These are phyloP conservation scores for Aechmea fasciata DNA, from an alignment of 176 grass and related monocot species.

Conservation along the genomic window DNA sequence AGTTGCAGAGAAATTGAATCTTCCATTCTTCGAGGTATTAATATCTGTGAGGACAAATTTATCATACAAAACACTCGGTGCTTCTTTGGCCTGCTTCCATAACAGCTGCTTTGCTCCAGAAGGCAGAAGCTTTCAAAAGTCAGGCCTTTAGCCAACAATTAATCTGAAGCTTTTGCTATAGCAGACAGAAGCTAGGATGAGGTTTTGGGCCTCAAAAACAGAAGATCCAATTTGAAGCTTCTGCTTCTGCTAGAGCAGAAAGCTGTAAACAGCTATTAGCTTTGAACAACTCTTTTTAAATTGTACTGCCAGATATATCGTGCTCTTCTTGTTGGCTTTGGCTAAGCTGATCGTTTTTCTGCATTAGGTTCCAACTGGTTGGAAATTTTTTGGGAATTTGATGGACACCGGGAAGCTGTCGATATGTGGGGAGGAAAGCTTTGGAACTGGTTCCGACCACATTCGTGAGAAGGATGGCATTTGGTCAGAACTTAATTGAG, in stretches of 20 bases:
- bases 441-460: constrained; percentile 89
- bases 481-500: constrained; percentile 42
- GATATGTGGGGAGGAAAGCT: constrained; percentile 92
- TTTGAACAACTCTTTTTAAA: not conserved
- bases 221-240: too few relatives aligned
- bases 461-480: constrained; percentile 95
- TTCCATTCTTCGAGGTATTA: constrained; percentile 90
- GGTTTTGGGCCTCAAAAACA: too few relatives aligned
- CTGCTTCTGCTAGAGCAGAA: too few relatives aligned
- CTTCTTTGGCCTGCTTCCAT: too few relatives aligned
- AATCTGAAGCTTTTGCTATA: too few relatives aligned
- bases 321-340: too few relatives aligned
- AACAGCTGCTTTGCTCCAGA: too few relatives aligned
- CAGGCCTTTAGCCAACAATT: too few relatives aligned
- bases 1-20: constrained; percentile 59
- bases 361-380: constrained; percentile 80
- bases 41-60: constrained; percentile 1
- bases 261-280: too few relatives aligned
- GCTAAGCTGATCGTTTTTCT: not conserved
- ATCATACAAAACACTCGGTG: too few relatives aligned
- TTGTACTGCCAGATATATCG: not conserved
- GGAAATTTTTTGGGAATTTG: constrained; percentile 92
- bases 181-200: too few relatives aligned
- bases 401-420: constrained; percentile 87
- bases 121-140: too few relatives aligned